A percentile compares a stretch with the other conserved stretches of the same genome.
Conservation (phyloP, 257 asterid species). For the Solanum chaucha region DNA sequence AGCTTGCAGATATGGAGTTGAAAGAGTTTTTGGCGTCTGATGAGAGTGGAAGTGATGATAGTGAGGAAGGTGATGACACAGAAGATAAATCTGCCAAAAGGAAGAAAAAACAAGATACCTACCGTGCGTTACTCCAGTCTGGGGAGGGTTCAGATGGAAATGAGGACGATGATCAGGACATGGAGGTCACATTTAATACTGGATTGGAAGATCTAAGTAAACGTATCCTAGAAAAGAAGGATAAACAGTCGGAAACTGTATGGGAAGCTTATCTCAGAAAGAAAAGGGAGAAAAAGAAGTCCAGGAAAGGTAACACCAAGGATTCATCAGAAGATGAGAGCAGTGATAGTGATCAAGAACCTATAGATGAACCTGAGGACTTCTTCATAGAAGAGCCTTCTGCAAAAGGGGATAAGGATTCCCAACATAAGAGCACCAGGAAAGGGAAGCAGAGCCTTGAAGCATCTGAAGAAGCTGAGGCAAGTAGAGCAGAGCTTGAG, state of each 20-base stretch:
- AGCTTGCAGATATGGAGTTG: constrained; percentile 73
- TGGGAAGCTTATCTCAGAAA: constrained; percentile 77
- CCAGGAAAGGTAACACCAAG: constrained; percentile 48
- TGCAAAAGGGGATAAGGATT: constrained; percentile 12
- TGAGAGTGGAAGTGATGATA: constrained; percentile 64
- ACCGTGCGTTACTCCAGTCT: constrained; percentile 56
- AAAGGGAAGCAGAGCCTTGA: constrained; percentile 22
- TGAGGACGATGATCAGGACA: constrained; percentile 53
- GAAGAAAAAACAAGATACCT: constrained; percentile 39
- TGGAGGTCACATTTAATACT: constrained; percentile 80
- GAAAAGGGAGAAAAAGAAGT: constrained; percentile 67
- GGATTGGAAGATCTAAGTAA: constrained; percentile 87
- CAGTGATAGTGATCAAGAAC: constrained; percentile 40
- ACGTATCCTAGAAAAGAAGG: constrained; percentile 72
- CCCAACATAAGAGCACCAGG: constrained; percentile 12
- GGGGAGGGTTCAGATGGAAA: constrained; percentile 60
- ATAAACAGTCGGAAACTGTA: constrained; percentile 68
- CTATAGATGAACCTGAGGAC: constrained; percentile 53
- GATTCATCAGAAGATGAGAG: constrained; percentile 61
- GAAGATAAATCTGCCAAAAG: constrained; percentile 32
- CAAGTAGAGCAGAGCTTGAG: constrained; percentile 84
- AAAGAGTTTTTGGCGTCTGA: constrained; percentile 78
- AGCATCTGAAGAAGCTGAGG: constrained; percentile 42
- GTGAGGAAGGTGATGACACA: constrained; percentile 25
- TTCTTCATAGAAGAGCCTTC: constrained; percentile 59